A percentile compares a stretch with the other conserved stretches of the same genome.
These are phyloP conservation scores for Eucalyptus guilfoylei DNA, from an alignment of 345 rosid species.

Conservation along the genomic window DNA sequence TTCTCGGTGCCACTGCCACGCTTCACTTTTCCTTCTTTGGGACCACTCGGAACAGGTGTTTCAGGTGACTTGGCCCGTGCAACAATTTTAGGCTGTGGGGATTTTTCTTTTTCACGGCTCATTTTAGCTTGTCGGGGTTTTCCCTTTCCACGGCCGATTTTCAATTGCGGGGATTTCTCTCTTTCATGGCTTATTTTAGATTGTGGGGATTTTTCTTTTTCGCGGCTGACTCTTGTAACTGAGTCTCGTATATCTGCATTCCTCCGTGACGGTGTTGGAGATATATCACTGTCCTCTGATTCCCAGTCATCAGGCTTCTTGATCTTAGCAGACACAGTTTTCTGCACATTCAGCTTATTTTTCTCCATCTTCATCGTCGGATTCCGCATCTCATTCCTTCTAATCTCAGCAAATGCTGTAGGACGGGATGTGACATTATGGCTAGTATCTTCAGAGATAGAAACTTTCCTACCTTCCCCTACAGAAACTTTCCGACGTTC, in stretches of 20 bases:
- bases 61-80: conserved; percentile 16
- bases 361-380: conserved; percentile 20
- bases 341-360: conserved; percentile 15
- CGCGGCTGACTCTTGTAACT: conserved; percentile 10
- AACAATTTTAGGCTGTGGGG: neutral
- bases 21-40: conserved; percentile 46
- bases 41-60: neutral
- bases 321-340: conserved; percentile 19
- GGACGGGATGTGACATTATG: conserved; percentile 25
- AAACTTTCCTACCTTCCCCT: conserved; percentile 18
- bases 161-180: neutral
- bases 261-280: conserved; percentile 21
- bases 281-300: conserved; percentile 38
- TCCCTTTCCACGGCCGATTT: neutral
- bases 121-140: neutral
- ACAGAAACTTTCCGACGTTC: neutral
- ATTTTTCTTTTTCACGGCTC: neutral
- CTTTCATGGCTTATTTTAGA: neutral
- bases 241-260: conserved; percentile 16
- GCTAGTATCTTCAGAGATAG: conserved; percentile 20
- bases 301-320: conserved; percentile 25
- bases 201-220: conserved; percentile 14
- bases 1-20: conserved; percentile 92
- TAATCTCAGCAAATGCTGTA: conserved; percentile 18
- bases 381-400: conserved; percentile 23